phyloP scores from a whole-genome alignment of 129 eudicot genomes.

The Erigeron canadensis region DNA sequence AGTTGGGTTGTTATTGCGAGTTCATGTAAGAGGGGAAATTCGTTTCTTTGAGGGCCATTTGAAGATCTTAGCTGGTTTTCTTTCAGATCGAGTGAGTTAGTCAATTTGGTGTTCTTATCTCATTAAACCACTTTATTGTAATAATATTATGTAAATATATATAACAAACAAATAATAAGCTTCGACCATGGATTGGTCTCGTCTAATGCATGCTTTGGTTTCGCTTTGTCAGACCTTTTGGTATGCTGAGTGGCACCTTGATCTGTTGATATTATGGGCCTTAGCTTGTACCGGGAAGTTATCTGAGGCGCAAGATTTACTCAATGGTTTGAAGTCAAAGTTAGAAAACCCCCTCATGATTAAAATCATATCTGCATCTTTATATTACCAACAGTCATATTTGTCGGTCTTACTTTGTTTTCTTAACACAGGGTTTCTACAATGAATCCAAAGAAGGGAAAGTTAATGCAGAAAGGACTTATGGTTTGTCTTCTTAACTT shows the following conservation, averaged over 20 bases:
- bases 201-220: background rate
- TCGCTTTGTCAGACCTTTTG: constrained; percentile 52
- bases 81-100: constrained; percentile 69
- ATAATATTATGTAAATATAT: background rate
- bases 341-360: constrained; percentile 20
- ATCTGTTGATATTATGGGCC: constrained; percentile 82
- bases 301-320: constrained; percentile 63
- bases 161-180: too few relatives aligned
- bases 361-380: background rate
- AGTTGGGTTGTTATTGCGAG: constrained; percentile 66
- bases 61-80: constrained; percentile 50
- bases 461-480: constrained; percentile 62
- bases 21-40: constrained; percentile 64
- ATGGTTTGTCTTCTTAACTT: constrained; percentile 45
- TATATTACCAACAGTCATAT: too few relatives aligned
- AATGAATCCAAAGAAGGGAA: constrained; percentile 64
- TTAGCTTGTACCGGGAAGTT: constrained; percentile 49
- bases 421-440: constrained; percentile 45
- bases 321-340: constrained; percentile 64
- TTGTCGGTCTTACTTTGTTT: background rate
- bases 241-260: constrained; percentile 97
- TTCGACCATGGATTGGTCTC: background rate
- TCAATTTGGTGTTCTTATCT: constrained; percentile 15
- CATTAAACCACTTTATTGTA: background rate
- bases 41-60: constrained; percentile 56